A percentile compares a stretch with the other conserved stretches of the same genome.
Conservation (phyloP, 306 rosid species). For the Hylodesmum podocarpum region DNA sequence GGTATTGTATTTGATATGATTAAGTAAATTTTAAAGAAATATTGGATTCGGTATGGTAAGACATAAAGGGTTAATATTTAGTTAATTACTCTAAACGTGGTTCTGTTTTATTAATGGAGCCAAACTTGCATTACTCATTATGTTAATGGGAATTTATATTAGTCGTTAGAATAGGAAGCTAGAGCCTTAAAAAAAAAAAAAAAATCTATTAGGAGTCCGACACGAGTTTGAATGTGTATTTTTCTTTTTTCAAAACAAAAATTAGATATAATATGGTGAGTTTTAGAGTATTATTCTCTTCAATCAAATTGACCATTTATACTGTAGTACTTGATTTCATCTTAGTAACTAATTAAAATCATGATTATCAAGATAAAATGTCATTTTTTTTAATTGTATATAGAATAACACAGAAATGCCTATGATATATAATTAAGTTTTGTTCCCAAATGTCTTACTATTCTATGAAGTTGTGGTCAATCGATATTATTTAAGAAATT, state of each 20-base stretch:
- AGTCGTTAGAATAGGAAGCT: too few species aligned
- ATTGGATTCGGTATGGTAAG: background rate
- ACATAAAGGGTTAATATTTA: background rate
- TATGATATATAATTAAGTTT: too few species aligned
- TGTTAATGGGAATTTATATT: background rate
- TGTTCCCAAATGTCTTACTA: background rate
- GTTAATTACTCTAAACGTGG: background rate
- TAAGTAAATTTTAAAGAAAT: background rate
- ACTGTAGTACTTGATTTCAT: background rate
- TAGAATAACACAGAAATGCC: too few species aligned
- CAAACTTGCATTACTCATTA: background rate
- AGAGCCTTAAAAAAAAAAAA: too few species aligned
- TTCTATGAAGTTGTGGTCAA: background rate
- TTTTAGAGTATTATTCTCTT: background rate
- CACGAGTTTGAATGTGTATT: too few species aligned
- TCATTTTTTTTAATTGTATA: background rate
- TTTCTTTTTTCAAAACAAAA: background rate
- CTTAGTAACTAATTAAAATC: background rate
- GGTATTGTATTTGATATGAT: background rate
- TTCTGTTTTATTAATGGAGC: background rate
- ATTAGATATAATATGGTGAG: background rate
- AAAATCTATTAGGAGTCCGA: too few species aligned
- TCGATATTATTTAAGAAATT: background rate
- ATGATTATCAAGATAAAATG: background rate
- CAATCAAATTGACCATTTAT: background rate